phyloP scores from a whole-genome alignment of 176 grass and related monocot genomes.

The Luzula sylvatica region DNA sequence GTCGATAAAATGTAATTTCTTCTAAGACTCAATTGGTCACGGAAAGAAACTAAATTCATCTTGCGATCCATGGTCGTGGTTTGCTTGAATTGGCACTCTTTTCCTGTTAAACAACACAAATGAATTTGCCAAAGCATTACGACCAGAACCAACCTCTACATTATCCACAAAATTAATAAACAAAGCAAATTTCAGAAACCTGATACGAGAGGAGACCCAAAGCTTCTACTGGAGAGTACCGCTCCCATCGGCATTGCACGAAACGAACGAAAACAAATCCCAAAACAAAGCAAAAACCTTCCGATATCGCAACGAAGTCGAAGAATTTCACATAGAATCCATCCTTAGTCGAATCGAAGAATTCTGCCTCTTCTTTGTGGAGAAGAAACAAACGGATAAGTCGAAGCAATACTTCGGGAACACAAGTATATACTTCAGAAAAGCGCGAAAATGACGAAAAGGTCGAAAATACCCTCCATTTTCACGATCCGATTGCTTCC shows the following conservation, averaged over 20 bases:
- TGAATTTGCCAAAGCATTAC: no score
- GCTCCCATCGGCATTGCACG: constrained; percentile 48
- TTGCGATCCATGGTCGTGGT: constrained; percentile 22
- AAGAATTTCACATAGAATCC: not conserved
- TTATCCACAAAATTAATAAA: not conserved
- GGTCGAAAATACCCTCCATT: not conserved
- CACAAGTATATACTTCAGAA: constrained; percentile 13
- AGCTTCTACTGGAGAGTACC: constrained; percentile 38
- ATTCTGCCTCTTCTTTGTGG: constrained; percentile 9
- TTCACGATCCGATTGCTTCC: not conserved
- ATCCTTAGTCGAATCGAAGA: not conserved
- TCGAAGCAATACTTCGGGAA: constrained; percentile 13
- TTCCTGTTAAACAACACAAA: constrained; percentile 28
- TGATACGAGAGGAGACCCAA: constrained; percentile 32
- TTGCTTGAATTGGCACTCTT: constrained; percentile 32
- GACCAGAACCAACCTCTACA: not conserved
- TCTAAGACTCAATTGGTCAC: constrained; percentile 18
- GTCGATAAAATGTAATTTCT: constrained; percentile 2
- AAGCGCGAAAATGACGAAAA: not conserved
- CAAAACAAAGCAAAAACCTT: not conserved
- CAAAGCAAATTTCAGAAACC: constrained; percentile 16
- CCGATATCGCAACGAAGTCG: not conserved
- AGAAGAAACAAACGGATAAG: not conserved
- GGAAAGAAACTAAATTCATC: not conserved
- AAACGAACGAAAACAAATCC: not conserved